Percentiles rank a stretch among this genome's conserved stretches.
Conservation (phyloP, 2,329 filamentous ascomycete genomes). For the Didymella lethalis region DNA sequence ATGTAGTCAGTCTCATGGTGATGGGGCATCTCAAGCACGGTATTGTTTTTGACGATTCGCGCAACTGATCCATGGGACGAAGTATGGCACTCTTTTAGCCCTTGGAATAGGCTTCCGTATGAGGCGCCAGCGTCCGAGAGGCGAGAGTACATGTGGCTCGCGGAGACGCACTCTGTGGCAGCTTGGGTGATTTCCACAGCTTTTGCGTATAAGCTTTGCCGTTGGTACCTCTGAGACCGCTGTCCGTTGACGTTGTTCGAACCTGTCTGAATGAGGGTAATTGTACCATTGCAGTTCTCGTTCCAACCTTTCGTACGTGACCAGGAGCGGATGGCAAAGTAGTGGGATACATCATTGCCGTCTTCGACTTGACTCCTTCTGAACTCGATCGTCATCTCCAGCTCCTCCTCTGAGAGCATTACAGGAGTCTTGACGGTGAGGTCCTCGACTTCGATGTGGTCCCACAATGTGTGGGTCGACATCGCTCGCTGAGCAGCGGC, state of each 20-base stretch:
- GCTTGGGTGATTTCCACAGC: conserved; percentile 9
- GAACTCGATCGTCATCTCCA: conserved; percentile 44
- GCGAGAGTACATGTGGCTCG: conserved; percentile 55
- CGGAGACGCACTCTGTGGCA: conserved; percentile 27
- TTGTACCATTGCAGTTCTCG: conserved; percentile 59
- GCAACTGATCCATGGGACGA: conserved; percentile 42
- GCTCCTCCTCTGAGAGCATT: conserved; percentile 40
- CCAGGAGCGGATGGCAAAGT: conserved; percentile 65
- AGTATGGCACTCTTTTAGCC: conserved; percentile 57
- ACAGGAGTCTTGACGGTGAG: conserved; percentile 30
- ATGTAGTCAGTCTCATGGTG: conserved; percentile 36
- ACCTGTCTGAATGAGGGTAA: conserved; percentile 53
- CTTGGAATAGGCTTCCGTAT: conserved; percentile 63
- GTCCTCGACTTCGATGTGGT: conserved; percentile 30
- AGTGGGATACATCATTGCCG: background rate
- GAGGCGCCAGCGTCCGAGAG: conserved; percentile 58
- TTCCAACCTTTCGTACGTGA: conserved; percentile 62
- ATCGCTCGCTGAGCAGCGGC: conserved; percentile 32
- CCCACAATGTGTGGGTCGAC: conserved; percentile 23
- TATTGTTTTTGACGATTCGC: conserved; percentile 28
- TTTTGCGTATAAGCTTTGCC: conserved; percentile 27
- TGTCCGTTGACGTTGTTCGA: conserved; percentile 54
- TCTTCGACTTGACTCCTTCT: conserved; percentile 14
- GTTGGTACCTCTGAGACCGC: conserved; percentile 3
- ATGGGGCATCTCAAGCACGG: conserved; percentile 38